These are phyloP conservation scores for Funneliformis caledonium DNA, from an alignment of 371 early-diverging fungal genomes.

Conservation along the genomic window DNA sequence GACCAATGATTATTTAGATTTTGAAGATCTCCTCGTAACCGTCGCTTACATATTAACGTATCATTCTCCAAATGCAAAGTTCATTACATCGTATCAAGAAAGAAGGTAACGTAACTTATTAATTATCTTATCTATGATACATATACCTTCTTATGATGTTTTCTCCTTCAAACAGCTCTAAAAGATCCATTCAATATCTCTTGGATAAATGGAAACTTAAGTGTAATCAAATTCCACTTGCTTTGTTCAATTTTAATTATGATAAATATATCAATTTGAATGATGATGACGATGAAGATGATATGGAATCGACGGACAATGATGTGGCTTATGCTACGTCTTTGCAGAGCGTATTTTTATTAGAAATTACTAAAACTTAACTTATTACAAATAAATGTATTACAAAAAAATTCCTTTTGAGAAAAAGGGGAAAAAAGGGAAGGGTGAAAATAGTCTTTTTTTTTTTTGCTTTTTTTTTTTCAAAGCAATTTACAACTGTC, in stretches of 20 bases:
- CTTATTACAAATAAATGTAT: neutral
- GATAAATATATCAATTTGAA: constrained; percentile 7
- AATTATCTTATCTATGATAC: neutral
- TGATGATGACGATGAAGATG: neutral
- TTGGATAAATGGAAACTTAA: constrained; percentile 38
- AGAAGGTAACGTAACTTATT: constrained; percentile 15
- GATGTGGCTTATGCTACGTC: neutral
- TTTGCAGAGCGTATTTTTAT: constrained; percentile 1
- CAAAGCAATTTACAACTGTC: neutral
- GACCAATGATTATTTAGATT: neutral
- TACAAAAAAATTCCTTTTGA: too few relatives aligned
- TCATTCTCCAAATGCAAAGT: constrained; percentile 34
- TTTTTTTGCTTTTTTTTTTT: too few relatives aligned
- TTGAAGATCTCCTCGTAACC: constrained; percentile 31
- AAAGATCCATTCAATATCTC: constrained; percentile 29
- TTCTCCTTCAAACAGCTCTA: constrained; percentile 4
- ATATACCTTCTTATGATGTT: too few relatives aligned
- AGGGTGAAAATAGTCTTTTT: too few relatives aligned
- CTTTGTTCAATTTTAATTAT: constrained; percentile 20
- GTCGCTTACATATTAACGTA: constrained; percentile 30
- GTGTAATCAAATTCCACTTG: constrained; percentile 22
- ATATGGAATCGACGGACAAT: neutral
- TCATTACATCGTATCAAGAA: constrained; percentile 39
- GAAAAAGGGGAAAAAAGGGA: too few relatives aligned
- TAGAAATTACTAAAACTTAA: neutral